These are phyloP conservation scores for Tulasnella sp. DNA, from an alignment of 768 basidiomycete species.

Conservation along the genomic window DNA sequence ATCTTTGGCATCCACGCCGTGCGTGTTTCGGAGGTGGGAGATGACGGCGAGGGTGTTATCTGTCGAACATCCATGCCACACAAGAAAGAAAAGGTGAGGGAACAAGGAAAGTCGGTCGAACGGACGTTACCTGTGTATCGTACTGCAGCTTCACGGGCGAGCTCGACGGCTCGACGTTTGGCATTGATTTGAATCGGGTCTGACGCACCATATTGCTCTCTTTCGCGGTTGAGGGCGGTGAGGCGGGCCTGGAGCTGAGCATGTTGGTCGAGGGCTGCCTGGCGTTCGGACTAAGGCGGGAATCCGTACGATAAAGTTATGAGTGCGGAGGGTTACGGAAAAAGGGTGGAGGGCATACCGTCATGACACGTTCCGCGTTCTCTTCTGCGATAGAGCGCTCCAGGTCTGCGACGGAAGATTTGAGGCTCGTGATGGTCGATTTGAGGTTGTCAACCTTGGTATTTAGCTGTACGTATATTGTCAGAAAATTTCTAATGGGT, in stretches of 20 bases:
- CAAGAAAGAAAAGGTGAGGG: background rate
- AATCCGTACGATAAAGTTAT: background rate
- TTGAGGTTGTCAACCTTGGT: slow-evolving; percentile 36
- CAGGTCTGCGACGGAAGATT: slow-evolving; percentile 34
- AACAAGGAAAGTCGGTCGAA: background rate
- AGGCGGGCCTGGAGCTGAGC: slow-evolving; percentile 38
- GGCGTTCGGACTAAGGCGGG: slow-evolving; percentile 47
- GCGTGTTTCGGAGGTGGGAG: slow-evolving; percentile 13
- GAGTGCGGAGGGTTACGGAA: background rate
- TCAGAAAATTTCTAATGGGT: background rate
- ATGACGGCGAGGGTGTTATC: slow-evolving; percentile 18
- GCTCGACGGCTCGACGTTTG: slow-evolving; percentile 52
- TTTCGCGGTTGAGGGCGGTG: slow-evolving; percentile 47
- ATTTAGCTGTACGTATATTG: background rate
- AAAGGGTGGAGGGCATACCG: slow-evolving; percentile 32
- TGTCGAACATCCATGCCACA: background rate
- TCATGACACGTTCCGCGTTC: slow-evolving; percentile 42
- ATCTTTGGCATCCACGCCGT: slow-evolving; percentile 39
- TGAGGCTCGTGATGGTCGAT: slow-evolving; percentile 39
- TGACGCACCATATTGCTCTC: slow-evolving; percentile 66
- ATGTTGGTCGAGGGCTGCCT: slow-evolving; percentile 40
- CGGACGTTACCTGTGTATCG: slow-evolving; percentile 76
- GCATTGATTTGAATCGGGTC: slow-evolving; percentile 74
- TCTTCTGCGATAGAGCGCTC: slow-evolving; percentile 46
- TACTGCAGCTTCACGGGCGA: slow-evolving; percentile 72